A percentile compares a stretch with the other conserved stretches of the same genome.
Evolutionary conservation across 805 yeast species (phyloP).

Genomic region (Lipomyces lipofer): DNA sequence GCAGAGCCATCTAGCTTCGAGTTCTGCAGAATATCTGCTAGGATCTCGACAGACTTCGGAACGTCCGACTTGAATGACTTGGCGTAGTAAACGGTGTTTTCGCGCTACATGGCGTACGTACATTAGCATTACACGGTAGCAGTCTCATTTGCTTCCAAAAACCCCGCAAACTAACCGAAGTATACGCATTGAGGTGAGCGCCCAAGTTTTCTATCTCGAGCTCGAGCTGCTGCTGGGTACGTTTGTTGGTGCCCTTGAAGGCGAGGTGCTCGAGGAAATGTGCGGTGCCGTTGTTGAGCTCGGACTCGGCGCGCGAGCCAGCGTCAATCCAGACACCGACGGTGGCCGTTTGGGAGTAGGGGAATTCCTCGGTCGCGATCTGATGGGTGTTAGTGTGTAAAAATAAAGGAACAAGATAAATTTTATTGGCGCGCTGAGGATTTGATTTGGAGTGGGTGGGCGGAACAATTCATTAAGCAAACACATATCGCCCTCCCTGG

Average conservation of each 20-base stretch:
- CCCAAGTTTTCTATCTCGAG: slow-evolving; percentile 95
- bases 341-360: slow-evolving; percentile 89
- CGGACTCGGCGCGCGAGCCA: slow-evolving; percentile 93
- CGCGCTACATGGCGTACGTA: no score
- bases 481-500: no score
- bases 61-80: slow-evolving; percentile 80
- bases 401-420: no score
- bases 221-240: slow-evolving; percentile 82
- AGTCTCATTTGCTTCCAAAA: no score
- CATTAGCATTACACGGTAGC: no score
- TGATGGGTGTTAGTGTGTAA: no score
- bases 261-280: slow-evolving; percentile 96
- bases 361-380: slow-evolving; percentile 78
- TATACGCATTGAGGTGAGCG: slow-evolving; percentile 96
- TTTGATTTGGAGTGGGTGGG: not conserved
- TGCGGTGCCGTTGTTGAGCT: slow-evolving; percentile 88
- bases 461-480: not conserved
- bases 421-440: not conserved
- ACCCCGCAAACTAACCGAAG: slow-evolving; percentile 57
- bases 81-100: slow-evolving; percentile 95
- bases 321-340: slow-evolving; percentile 99
- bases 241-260: slow-evolving; percentile 83
- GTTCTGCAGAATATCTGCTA: slow-evolving; percentile 84
- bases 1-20: slow-evolving; percentile 80
- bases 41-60: slow-evolving; percentile 79